phyloP scores from a whole-genome alignment of 257 asterid genomes.

The Leonotis leonurus region DNA sequence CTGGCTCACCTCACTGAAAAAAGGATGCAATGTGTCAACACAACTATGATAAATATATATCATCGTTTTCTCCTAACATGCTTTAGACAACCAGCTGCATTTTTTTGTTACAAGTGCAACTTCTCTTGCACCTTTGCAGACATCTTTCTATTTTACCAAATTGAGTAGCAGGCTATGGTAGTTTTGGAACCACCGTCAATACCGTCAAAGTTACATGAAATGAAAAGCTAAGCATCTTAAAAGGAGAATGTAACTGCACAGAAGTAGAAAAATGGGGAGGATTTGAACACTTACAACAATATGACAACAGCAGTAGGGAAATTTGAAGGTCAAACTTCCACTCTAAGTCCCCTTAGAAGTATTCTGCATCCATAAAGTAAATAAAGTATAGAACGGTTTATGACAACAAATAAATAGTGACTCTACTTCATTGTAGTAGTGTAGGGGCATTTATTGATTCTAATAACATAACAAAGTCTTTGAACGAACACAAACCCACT shows the following conservation, averaged over 20 bases:
- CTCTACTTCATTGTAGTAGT: neutral
- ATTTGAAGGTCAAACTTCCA: no score
- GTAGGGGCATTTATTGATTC: neutral
- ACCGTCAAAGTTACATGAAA: no score
- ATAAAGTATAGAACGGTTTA: neutral
- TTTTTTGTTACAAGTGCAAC: no score
- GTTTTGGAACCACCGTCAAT: no score
- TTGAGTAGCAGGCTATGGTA: neutral
- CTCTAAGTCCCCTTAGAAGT: slow-evolving; percentile 30
- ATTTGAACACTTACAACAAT: no score
- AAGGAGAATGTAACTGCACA: no score
- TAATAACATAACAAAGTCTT: no score
- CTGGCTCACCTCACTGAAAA: no score
- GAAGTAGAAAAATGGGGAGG: no score
- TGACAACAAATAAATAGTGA: slow-evolving; percentile 6
- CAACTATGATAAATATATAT: neutral
- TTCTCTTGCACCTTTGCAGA: neutral
- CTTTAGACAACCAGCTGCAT: neutral
- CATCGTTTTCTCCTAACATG: neutral
- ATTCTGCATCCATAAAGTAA: slow-evolving; percentile 37
- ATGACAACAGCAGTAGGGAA: no score
- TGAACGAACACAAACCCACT: neutral
- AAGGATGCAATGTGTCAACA: no score
- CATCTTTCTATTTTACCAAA: neutral
- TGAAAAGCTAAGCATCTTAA: no score